A percentile compares a stretch with the other conserved stretches of the same genome.
Conservation (phyloP, 2,329 filamentous ascomycete species). For the Biscogniauxia marginata region DNA sequence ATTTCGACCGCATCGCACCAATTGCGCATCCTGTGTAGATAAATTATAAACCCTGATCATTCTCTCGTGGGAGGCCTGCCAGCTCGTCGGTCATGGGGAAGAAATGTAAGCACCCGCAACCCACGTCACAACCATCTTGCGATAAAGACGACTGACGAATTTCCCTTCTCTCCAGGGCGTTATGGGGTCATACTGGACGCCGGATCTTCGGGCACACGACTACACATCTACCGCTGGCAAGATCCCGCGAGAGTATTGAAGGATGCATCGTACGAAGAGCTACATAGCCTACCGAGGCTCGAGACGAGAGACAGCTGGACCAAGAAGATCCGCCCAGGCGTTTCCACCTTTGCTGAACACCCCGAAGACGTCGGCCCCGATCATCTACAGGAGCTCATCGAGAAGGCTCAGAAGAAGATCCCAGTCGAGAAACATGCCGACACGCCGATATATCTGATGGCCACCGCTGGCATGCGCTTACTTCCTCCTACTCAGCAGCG, state of each 20-base stretch:
- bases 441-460: conserved; percentile 92
- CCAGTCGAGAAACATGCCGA: conserved; percentile 73
- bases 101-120: conserved; percentile 26
- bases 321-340: conserved; percentile 90
- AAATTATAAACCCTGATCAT: not conserved
- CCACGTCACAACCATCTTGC: not conserved
- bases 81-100: conserved; percentile 27
- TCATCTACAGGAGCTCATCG: conserved; percentile 75
- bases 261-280: conserved; percentile 55
- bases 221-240: conserved; percentile 94
- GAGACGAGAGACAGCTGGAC: conserved; percentile 84
- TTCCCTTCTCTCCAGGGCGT: conserved; percentile 44
- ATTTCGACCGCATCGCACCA: conserved; percentile 4
- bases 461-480: conserved; percentile 91
- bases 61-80: too few species aligned
- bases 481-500: conserved; percentile 72
- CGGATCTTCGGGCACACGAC: conserved; percentile 92
- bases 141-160: conserved; percentile 5
- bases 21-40: conserved; percentile 10
- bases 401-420: conserved; percentile 78
- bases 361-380: conserved; percentile 76
- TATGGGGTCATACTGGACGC: conserved; percentile 97
- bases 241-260: conserved; percentile 67
- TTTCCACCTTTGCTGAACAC: conserved; percentile 83
- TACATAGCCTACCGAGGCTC: conserved; percentile 73